A percentile compares a stretch with the other conserved stretches of the same genome.
Evolutionary conservation across 371 early-diverging fungal species (phyloP).

Genomic region (Rhizopus microsporus): DNA sequence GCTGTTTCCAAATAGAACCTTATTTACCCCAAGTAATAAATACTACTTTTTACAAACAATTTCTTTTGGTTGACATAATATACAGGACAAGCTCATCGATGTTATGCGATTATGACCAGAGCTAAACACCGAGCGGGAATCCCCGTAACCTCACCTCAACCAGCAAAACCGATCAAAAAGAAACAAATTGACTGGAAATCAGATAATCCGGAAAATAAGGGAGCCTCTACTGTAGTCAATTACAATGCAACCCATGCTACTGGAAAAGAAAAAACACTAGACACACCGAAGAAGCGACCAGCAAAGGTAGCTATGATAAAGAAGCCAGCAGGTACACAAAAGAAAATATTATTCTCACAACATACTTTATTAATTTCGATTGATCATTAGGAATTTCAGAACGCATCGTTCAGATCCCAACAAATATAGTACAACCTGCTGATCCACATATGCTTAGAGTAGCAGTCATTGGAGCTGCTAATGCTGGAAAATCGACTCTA

Average conservation of each 20-base stretch:
- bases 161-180: conserved; percentile 5
- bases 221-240: not conserved
- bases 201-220: not conserved
- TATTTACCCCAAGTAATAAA: not conserved
- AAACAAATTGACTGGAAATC: not conserved
- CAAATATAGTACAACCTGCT: conserved; percentile 58
- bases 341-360: not conserved
- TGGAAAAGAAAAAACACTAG: not conserved
- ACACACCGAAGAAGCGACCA: not conserved
- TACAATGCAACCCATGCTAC: not conserved
- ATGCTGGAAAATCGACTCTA: conserved; percentile 82
- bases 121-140: conserved; percentile 32
- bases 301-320: conserved; percentile 1
- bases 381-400: conserved; percentile 24
- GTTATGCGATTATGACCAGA: conserved; percentile 34
- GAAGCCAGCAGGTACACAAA: conserved; percentile 23
- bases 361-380: not conserved
- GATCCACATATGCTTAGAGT: conserved; percentile 65
- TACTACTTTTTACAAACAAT: not conserved
- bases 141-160: conserved; percentile 1
- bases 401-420: conserved; percentile 38
- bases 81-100: conserved; percentile 3
- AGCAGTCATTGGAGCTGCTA: conserved; percentile 75
- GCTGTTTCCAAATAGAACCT: too few relatives aligned
- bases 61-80: not conserved